These are phyloP conservation scores for Myotisia sp. DNA, from an alignment of 2,329 filamentous ascomycete species.

Conservation along the genomic window DNA sequence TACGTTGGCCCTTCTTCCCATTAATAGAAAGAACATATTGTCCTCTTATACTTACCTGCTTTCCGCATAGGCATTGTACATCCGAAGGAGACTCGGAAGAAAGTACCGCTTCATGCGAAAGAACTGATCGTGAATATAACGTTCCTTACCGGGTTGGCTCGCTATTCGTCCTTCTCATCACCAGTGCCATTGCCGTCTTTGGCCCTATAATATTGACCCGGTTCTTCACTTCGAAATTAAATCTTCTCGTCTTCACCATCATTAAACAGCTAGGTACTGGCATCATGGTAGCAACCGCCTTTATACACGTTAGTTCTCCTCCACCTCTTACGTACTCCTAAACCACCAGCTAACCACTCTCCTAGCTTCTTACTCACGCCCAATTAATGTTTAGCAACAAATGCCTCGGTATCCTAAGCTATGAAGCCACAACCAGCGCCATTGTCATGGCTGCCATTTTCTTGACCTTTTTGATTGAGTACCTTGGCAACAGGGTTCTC, in stretches of 20 bases:
- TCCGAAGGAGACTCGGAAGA: conserved; percentile 34
- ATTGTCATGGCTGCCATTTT: conserved; percentile 63
- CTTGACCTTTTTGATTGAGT: conserved; percentile 59
- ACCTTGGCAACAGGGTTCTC: conserved; percentile 47
- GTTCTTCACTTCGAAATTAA: conserved; percentile 39
- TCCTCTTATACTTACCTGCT: background rate
- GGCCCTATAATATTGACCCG: conserved; percentile 49
- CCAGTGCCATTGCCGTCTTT: conserved; percentile 55
- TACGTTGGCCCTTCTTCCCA: conserved; percentile 28
- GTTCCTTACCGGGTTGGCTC: conserved; percentile 54
- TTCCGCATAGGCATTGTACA: conserved; percentile 37
- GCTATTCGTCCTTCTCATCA: conserved; percentile 56
- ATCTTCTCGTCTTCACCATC: conserved; percentile 42
- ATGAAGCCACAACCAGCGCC: conserved; percentile 55
- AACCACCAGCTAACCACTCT: background rate
- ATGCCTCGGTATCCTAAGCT: conserved; percentile 51
- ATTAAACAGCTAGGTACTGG: conserved; percentile 53
- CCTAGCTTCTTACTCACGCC: conserved; percentile 59
- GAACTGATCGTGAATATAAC: conserved; percentile 46
- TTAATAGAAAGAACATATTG: background rate
- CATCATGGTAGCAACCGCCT: conserved; percentile 57
- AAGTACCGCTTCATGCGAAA: conserved; percentile 29
- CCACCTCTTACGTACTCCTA: conserved; percentile 3
- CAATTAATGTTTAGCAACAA: conserved; percentile 56
- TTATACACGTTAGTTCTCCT: conserved; percentile 44